These are phyloP conservation scores for Phytophthora pini DNA, from an alignment of 352 stramenopile species.

Conservation along the genomic window DNA sequence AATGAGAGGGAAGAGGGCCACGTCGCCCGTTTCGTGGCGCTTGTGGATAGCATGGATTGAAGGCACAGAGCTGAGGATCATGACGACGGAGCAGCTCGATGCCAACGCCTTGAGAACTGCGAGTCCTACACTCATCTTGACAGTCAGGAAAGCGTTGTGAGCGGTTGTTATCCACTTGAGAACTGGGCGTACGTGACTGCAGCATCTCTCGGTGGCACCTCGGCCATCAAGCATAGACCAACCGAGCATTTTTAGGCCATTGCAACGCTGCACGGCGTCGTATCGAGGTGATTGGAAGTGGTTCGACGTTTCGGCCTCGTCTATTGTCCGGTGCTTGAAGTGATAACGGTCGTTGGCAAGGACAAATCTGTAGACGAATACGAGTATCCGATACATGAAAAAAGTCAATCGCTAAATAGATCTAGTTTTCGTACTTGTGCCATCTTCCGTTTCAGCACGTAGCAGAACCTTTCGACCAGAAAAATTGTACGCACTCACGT, in stretches of 20 bases:
- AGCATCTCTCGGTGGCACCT: not conserved
- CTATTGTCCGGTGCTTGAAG: constrained; percentile 20
- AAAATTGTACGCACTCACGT: constrained; percentile 2
- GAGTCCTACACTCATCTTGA: constrained; percentile 31
- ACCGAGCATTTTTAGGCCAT: constrained; percentile 5
- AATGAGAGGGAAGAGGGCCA: constrained; percentile 36
- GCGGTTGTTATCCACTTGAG: constrained; percentile 5
- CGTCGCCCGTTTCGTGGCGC: constrained; percentile 29
- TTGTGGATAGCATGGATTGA: constrained; percentile 46
- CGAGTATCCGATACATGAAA: not conserved
- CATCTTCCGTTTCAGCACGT: no score
- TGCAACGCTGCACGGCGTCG: not conserved
- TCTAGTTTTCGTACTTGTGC: not conserved
- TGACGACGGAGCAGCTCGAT: constrained; percentile 42
- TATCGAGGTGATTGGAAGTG: constrained; percentile 27
- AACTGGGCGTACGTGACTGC: constrained; percentile 9
- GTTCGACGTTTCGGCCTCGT: constrained; percentile 14
- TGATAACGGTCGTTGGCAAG: no score
- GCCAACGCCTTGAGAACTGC: constrained; percentile 38
- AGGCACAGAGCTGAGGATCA: constrained; percentile 39
- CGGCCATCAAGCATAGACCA: not conserved
- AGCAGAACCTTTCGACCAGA: not conserved
- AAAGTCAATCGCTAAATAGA: not conserved
- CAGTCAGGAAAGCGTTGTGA: not conserved
- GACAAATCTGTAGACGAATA: not conserved